A percentile compares a stretch with the other conserved stretches of the same genome.
These are phyloP conservation scores for Irpex rosettiformis DNA, from an alignment of 1,284 basidiomycete genomes.

Conservation along the genomic window DNA sequence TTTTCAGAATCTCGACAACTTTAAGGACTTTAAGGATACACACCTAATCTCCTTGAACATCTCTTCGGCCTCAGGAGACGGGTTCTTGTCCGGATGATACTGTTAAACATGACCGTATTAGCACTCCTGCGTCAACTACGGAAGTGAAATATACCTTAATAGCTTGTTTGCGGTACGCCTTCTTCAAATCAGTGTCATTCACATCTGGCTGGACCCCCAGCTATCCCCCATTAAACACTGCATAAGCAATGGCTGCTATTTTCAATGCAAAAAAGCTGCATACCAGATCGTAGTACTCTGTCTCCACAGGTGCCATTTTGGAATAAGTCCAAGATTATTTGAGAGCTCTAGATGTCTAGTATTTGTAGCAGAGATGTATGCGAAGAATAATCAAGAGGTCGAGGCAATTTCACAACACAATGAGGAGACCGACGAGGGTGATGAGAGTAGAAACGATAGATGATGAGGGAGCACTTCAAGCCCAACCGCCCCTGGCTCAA, in stretches of 20 bases:
- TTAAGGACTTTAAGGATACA: conserved; percentile 4
- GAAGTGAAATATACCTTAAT: conserved; percentile 67
- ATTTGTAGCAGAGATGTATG: neutral
- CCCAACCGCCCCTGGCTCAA: neutral
- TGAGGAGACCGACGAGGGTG: neutral
- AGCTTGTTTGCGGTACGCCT: conserved; percentile 92
- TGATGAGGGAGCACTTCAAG: neutral
- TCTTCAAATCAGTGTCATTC: conserved; percentile 82
- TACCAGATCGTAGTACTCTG: conserved; percentile 48
- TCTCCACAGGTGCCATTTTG: conserved; percentile 44
- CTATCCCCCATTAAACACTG: conserved; percentile 23
- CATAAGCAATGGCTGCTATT: neutral
- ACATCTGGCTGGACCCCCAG: conserved; percentile 48
- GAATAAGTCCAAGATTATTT: neutral
- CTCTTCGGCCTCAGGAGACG: conserved; percentile 81
- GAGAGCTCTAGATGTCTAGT: neutral
- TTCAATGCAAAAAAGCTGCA: conserved; percentile 12
- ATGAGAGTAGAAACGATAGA: neutral
- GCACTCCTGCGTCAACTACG: neutral
- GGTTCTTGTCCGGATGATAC: conserved; percentile 95
- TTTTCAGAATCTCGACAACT: neutral
- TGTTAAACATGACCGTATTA: conserved; percentile 26
- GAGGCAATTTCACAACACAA: neutral
- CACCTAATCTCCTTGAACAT: conserved; percentile 94
- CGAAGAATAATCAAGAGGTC: neutral